Percentiles rank a stretch among this genome's conserved stretches.
Conservation (phyloP, 495 filamentous ascomycete species). For the Parathielavia hyrcaniae region DNA sequence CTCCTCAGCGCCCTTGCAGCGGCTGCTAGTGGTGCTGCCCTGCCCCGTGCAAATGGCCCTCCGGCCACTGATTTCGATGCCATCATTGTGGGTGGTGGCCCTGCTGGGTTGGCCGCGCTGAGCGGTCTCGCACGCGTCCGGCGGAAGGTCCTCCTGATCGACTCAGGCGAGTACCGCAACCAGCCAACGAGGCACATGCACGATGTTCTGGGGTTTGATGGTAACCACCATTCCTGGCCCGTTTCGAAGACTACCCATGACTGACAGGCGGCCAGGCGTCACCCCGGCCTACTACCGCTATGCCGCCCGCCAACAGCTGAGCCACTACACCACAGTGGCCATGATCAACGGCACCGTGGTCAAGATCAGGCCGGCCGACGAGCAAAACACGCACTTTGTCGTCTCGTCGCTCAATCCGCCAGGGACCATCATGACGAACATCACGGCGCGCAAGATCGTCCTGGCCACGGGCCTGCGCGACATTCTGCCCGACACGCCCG, state of each 20-base stretch:
- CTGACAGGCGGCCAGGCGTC: conserved; percentile 36
- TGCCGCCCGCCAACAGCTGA: conserved; percentile 48
- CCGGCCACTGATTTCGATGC: conserved; percentile 28
- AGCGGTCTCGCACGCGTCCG: conserved; percentile 52
- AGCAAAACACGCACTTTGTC: conserved; percentile 41
- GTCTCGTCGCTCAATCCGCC: conserved; percentile 21
- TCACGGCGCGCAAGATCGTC: conserved; percentile 48
- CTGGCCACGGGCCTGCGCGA: conserved; percentile 52
- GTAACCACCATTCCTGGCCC: conserved; percentile 26
- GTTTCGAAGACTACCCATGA: not conserved
- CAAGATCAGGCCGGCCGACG: conserved; percentile 35
- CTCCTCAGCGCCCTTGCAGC: conserved; percentile 3
- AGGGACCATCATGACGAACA: not conserved
- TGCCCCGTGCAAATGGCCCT: not conserved
- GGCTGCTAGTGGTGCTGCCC: conserved; percentile 2
- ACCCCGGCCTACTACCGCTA: conserved; percentile 47
- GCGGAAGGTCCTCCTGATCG: conserved; percentile 48
- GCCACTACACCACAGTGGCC: conserved; percentile 42
- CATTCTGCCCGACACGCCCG: conserved; percentile 48
- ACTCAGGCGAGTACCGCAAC: conserved; percentile 53
- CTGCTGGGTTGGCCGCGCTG: conserved; percentile 41
- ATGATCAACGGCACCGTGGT: conserved; percentile 49
- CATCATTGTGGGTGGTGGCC: conserved; percentile 33
- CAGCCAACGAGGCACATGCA: conserved; percentile 51
- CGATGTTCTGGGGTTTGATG: conserved; percentile 54